A percentile compares a stretch with the other conserved stretches of the same genome.
Evolutionary conservation across 345 rosid genomes (phyloP).

Genomic region (Syzygium oleosum): DNA sequence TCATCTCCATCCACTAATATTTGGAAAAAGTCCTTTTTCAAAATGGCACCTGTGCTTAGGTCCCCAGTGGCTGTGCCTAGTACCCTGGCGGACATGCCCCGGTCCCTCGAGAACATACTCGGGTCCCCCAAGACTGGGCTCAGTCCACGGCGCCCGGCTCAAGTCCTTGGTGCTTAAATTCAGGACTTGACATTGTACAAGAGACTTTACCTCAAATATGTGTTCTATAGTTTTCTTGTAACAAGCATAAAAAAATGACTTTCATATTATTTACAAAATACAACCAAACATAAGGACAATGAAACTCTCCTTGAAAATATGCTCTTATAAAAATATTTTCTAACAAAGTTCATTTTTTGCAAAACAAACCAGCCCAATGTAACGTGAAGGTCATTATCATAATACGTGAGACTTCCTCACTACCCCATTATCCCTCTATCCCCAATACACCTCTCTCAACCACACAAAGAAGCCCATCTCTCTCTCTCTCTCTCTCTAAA

Average conservation of each 20-base stretch:
- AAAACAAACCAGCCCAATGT: neutral
- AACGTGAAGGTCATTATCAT: neutral
- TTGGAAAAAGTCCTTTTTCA: neutral
- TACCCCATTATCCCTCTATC: neutral
- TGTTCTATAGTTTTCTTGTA: neutral
- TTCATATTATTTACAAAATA: neutral
- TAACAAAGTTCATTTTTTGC: neutral
- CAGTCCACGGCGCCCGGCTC: neutral
- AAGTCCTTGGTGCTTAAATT: neutral
- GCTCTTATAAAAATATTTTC: neutral
- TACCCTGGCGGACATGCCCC: neutral
- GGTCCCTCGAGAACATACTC: neutral
- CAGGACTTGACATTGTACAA: neutral
- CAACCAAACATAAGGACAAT: neutral
- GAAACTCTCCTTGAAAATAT: neutral
- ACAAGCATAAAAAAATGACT: neutral
- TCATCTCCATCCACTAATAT: neutral
- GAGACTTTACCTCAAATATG: neutral
- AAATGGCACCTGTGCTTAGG: neutral
- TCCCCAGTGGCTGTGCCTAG: neutral
- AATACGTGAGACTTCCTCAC: neutral
- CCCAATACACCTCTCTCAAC: neutral
- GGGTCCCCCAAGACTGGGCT: neutral
- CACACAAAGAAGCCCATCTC: neutral
- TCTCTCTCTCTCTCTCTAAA: too few species aligned